Evolutionary conservation across 495 filamentous ascomycete species (phyloP).

Genomic region (Podospora bellae-mahoneyi): DNA sequence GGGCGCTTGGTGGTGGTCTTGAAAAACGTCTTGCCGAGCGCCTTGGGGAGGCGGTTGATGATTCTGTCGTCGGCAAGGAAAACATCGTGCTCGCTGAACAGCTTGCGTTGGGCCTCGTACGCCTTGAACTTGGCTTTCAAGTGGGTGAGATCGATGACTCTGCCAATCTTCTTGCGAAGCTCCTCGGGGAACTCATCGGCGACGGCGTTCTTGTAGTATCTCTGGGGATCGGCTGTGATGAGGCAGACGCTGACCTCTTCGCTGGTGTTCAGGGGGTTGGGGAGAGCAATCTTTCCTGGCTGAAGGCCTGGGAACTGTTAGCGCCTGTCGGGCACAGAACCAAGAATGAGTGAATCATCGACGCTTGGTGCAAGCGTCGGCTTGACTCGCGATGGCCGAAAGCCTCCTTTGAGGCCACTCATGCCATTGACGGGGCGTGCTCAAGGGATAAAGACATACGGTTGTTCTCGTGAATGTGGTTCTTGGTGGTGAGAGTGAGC

Average conservation of each 20-base stretch:
- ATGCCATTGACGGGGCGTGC: neutral
- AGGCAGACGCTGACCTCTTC: slow-evolving; percentile 66
- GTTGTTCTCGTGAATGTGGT: slow-evolving; percentile 50
- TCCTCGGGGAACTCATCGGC: slow-evolving; percentile 66
- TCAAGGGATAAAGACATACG: slow-evolving; percentile 8
- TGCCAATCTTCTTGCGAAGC: slow-evolving; percentile 67
- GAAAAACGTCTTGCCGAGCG: slow-evolving; percentile 87
- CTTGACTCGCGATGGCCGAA: neutral
- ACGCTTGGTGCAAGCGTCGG: neutral
- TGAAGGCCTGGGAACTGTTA: slow-evolving; percentile 53
- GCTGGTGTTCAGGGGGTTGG: slow-evolving; percentile 66
- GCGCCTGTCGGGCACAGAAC: slow-evolving; percentile 49
- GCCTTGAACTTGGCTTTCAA: slow-evolving; percentile 79
- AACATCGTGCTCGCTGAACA: slow-evolving; percentile 77
- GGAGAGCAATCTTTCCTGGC: slow-evolving; percentile 58
- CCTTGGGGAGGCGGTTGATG: slow-evolving; percentile 66
- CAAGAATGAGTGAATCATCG: neutral
- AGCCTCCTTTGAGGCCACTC: neutral
- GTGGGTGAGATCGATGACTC: slow-evolving; percentile 78
- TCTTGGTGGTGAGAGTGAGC: slow-evolving; percentile 86
- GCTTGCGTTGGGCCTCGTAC: slow-evolving; percentile 80
- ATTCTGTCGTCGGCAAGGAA: slow-evolving; percentile 87
- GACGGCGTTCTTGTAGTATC: slow-evolving; percentile 84
- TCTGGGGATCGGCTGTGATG: slow-evolving; percentile 71
- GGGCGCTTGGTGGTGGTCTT: slow-evolving; percentile 73